Percentiles rank a stretch among this genome's conserved stretches.
phyloP scores from a whole-genome alignment of 768 basidiomycete species.

The Lentinula guzmanii region DNA sequence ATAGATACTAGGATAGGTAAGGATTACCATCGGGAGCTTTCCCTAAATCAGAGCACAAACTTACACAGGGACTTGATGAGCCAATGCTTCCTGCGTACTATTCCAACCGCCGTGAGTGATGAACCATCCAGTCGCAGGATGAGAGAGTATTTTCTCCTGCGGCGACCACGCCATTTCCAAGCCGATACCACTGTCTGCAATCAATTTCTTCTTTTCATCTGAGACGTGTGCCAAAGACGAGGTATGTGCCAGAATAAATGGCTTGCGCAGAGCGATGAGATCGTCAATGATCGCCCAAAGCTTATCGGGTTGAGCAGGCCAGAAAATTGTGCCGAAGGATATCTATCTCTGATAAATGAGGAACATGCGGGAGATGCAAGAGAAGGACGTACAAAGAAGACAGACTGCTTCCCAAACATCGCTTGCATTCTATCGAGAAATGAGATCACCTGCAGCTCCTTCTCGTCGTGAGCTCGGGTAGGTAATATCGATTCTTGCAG shows the following conservation, averaged over 20 bases:
- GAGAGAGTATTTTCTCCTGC: slow-evolving; percentile 1
- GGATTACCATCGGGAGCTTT: background rate
- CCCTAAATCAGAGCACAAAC: background rate
- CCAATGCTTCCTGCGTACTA: slow-evolving; percentile 4
- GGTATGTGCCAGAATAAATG: slow-evolving; percentile 3
- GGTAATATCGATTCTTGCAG: background rate
- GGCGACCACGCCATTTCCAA: slow-evolving; percentile 1
- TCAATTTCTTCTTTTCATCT: slow-evolving; percentile 1
- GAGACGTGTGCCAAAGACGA: background rate
- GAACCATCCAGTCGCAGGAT: slow-evolving; percentile 6
- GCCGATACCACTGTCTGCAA: slow-evolving; percentile 2
- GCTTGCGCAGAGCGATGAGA: background rate
- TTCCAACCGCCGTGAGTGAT: slow-evolving; percentile 7
- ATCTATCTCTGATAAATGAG: background rate
- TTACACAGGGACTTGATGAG: background rate
- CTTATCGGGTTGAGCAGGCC: background rate
- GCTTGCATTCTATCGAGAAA: slow-evolving; percentile 1
- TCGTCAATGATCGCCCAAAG: slow-evolving; percentile 4
- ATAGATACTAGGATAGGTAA: background rate
- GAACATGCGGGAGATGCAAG: background rate
- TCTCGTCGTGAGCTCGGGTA: background rate
- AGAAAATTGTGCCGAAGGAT: slow-evolving; percentile 4
- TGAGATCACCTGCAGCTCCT: background rate
- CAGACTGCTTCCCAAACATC: background rate
- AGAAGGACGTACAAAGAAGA: background rate